Evolutionary conservation across 208 protist species (phyloP).

Genomic region (Tritrichomonas musculus): DNA sequence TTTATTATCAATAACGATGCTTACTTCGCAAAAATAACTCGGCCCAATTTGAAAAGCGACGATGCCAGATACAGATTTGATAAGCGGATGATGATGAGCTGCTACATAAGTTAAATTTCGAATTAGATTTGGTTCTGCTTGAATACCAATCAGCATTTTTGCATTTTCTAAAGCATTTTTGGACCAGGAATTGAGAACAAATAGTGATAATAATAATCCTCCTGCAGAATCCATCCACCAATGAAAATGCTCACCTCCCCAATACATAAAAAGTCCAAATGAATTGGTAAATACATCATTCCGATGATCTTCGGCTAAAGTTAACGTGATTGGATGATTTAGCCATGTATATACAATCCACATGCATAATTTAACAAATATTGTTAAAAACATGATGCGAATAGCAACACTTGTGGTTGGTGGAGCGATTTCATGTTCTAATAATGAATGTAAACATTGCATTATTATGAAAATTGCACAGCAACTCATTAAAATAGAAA

Average conservation of each 20-base stretch:
- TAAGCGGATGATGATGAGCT: neutral
- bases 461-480: neutral
- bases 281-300: neutral
- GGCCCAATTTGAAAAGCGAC: neutral
- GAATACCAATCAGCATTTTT: neutral
- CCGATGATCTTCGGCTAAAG: neutral
- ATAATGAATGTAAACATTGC: neutral
- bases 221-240: slow-evolving; percentile 28
- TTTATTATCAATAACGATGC: neutral
- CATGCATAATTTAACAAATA: neutral
- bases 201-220: neutral
- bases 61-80: neutral
- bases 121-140: neutral
- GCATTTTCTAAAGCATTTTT: slow-evolving; percentile 1
- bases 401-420: neutral
- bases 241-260: neutral
- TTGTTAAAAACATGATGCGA: neutral
- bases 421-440: neutral
- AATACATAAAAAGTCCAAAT: neutral
- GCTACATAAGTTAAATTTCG: neutral
- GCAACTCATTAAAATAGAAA: slow-evolving; percentile 10
- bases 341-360: neutral
- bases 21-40: neutral
- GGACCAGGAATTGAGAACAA: neutral
- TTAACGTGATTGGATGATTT: neutral